These are phyloP conservation scores for Pyronema domesticum DNA, from an alignment of 495 filamentous ascomycete genomes.

Conservation along the genomic window DNA sequence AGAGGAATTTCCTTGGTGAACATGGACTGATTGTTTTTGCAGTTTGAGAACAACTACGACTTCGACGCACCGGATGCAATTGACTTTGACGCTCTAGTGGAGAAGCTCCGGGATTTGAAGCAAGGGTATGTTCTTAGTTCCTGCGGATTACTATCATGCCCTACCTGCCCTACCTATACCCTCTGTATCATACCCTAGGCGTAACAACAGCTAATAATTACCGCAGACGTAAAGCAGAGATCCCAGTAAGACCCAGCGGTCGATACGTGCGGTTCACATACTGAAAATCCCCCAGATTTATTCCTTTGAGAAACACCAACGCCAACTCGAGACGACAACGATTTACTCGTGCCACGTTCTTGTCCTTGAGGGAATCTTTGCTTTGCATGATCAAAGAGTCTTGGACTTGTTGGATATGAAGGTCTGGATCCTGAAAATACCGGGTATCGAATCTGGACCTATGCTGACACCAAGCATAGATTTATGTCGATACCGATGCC, in stretches of 20 bases:
- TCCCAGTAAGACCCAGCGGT: slow-evolving; percentile 35
- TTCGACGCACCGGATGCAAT: slow-evolving; percentile 90
- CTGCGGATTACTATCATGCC: neutral
- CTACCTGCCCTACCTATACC: neutral
- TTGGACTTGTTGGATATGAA: slow-evolving; percentile 81
- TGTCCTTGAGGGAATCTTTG: slow-evolving; percentile 90
- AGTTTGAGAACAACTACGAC: slow-evolving; percentile 76
- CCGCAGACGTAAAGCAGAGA: slow-evolving; percentile 69
- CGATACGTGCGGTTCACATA: neutral
- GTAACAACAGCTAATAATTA: neutral
- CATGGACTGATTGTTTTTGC: too few relatives aligned
- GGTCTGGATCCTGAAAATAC: slow-evolving; percentile 29
- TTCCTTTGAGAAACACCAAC: slow-evolving; percentile 82
- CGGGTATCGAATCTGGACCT: neutral
- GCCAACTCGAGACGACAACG: slow-evolving; percentile 56
- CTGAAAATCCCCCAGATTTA: slow-evolving; percentile 35
- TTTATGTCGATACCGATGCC: slow-evolving; percentile 90
- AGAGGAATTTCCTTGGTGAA: too few relatives aligned
- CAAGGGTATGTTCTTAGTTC: slow-evolving; percentile 46
- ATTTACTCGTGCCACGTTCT: slow-evolving; percentile 94
- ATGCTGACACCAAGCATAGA: slow-evolving; percentile 30
- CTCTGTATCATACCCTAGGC: neutral
- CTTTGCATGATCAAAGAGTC: slow-evolving; percentile 72
- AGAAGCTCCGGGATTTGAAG: slow-evolving; percentile 69
- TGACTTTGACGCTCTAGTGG: slow-evolving; percentile 77